These are phyloP conservation scores for Acacia acuminata DNA, from an alignment of 306 rosid genomes.

Conservation along the genomic window DNA sequence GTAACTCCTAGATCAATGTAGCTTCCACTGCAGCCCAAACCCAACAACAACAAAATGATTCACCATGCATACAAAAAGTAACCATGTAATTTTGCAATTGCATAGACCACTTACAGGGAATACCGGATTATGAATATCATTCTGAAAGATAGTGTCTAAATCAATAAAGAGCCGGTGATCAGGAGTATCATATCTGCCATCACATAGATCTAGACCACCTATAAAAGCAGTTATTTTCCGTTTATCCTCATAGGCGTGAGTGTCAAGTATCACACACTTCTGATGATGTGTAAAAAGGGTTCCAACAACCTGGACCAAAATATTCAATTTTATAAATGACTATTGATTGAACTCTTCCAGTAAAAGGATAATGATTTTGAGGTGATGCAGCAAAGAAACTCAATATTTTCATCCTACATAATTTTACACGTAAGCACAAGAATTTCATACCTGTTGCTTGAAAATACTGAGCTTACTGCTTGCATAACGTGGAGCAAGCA, in stretches of 20 bases:
- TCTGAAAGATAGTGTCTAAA: conserved; percentile 51
- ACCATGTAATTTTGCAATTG: neutral
- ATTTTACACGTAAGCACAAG: conserved; percentile 2
- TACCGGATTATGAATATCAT: conserved; percentile 72
- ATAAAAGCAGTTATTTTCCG: conserved; percentile 68
- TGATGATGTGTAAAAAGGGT: conserved; percentile 86
- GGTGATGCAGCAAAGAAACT: neutral
- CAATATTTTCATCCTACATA: conserved; percentile 7
- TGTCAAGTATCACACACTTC: conserved; percentile 71
- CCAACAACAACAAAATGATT: neutral
- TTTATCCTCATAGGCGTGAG: conserved; percentile 55
- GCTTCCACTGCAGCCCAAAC: neutral
- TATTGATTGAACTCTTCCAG: neutral
- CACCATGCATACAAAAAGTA: neutral
- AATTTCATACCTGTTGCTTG: conserved; percentile 69
- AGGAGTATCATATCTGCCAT: conserved; percentile 81
- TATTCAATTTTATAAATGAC: conserved; percentile 18
- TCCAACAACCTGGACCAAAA: conserved; percentile 68
- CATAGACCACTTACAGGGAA: conserved; percentile 51
- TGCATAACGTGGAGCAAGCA: conserved; percentile 79
- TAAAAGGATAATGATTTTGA: neutral
- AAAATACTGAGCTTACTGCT: conserved; percentile 84
- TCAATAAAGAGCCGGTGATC: conserved; percentile 63
- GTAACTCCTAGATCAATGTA: neutral
- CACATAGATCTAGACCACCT: conserved; percentile 80